Conservation (phyloP, 768 basidiomycete genomes). For the Leccinum longicurvipes region DNA sequence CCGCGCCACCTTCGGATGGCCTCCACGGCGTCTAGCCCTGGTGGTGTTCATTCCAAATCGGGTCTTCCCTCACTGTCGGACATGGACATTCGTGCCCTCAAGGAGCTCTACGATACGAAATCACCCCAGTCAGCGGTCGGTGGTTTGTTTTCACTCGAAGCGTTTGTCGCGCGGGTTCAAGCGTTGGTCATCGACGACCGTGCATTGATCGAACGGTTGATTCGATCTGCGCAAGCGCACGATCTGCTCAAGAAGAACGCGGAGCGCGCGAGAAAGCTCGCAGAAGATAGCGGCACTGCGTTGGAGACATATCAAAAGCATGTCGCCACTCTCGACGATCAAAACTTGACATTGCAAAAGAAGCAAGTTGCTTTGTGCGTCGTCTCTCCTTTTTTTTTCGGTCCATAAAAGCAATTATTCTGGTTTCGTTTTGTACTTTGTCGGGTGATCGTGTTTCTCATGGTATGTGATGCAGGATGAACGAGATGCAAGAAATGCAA, state of each 20-base stretch:
- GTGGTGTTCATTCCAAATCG: constrained; percentile 26
- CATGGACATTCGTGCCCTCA: constrained; percentile 83
- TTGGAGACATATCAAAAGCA: constrained; percentile 92
- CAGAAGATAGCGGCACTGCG: constrained; percentile 73
- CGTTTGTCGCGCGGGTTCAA: constrained; percentile 73
- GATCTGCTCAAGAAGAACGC: constrained; percentile 91
- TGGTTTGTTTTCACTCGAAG: constrained; percentile 61
- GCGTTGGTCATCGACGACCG: constrained; percentile 82
- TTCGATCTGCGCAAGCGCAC: constrained; percentile 85
- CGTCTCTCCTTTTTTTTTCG: constrained; percentile 18
- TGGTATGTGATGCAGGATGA: constrained; percentile 44
- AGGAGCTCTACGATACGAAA: constrained; percentile 63
- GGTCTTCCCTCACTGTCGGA: constrained; percentile 64
- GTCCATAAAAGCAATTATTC: neutral
- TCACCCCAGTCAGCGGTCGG: constrained; percentile 31
- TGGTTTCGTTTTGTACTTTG: neutral
- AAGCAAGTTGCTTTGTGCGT: constrained; percentile 56
- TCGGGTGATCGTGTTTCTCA: neutral
- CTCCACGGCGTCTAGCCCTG: constrained; percentile 40
- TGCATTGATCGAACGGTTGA: constrained; percentile 75
- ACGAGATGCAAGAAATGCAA: constrained; percentile 62
- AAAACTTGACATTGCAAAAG: constrained; percentile 51
- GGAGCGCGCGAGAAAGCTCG: constrained; percentile 86
- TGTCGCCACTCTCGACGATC: constrained; percentile 74
- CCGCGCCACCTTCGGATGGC: constrained; percentile 47